Evolutionary conservation across 345 rosid species (phyloP).

Genomic region (Gossypium longicalyx): DNA sequence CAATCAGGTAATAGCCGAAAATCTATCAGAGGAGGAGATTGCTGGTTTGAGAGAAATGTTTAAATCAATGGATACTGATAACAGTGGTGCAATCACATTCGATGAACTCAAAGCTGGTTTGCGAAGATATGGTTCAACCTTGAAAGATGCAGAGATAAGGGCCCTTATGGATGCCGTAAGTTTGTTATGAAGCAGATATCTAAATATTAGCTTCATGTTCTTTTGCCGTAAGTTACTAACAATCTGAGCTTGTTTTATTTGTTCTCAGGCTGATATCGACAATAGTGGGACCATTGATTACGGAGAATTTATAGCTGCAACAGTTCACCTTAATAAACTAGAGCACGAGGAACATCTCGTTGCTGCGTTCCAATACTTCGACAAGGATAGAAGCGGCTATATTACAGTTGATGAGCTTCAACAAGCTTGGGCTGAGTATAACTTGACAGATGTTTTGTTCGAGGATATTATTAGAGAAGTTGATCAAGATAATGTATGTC

Average conservation of each 20-base stretch:
- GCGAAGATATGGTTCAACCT: constrained; percentile 90
- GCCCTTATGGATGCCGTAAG: constrained; percentile 98
- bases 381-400: constrained; percentile 92
- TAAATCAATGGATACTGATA: constrained; percentile 88
- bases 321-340: constrained; percentile 87
- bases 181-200: constrained; percentile 12
- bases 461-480: constrained; percentile 96
- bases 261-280: constrained; percentile 90
- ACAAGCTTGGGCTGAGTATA: constrained; percentile 88
- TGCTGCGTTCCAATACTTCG: constrained; percentile 89
- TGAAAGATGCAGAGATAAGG: constrained; percentile 88
- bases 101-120: constrained; percentile 97
- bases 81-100: constrained; percentile 94
- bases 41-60: constrained; percentile 98
- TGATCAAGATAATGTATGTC: constrained; percentile 91
- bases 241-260: constrained; percentile 7
- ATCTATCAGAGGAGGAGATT: constrained; percentile 97
- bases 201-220: not conserved
- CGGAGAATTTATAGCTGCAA: constrained; percentile 96
- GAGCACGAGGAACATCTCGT: constrained; percentile 97
- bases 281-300: constrained; percentile 96
- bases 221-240: not conserved
- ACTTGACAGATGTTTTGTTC: constrained; percentile 78
- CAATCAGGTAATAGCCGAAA: constrained; percentile 89
- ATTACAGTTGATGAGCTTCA: constrained; percentile 98